phyloP scores from a whole-genome alignment of 768 basidiomycete species.

The Boletellus emodensis region DNA sequence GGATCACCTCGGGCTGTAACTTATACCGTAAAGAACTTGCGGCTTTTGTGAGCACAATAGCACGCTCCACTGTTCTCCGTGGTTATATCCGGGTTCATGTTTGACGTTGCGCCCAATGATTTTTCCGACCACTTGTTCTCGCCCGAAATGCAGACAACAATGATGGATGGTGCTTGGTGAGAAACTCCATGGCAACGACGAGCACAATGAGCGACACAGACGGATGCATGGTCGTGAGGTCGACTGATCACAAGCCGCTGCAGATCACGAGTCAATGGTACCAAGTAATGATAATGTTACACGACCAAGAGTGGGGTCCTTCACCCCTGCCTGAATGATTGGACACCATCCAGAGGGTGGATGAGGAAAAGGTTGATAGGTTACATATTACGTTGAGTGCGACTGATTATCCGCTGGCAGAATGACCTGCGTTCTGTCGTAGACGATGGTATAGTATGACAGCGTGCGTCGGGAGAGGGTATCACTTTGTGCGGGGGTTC shows the following conservation, averaged over 20 bases:
- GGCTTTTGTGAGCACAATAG: constrained; percentile 14
- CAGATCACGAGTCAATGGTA: constrained; percentile 7
- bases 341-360: constrained; percentile 8
- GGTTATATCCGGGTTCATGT: background rate
- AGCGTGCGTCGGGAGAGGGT: constrained; percentile 20
- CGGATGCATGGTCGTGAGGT: constrained; percentile 4
- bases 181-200: constrained; percentile 8
- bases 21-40: constrained; percentile 22
- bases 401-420: constrained; percentile 27
- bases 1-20: constrained; percentile 7
- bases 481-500: constrained; percentile 19
- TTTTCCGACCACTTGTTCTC: constrained; percentile 10
- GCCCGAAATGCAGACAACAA: constrained; percentile 4
- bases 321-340: constrained; percentile 10
- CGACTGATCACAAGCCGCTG: constrained; percentile 9
- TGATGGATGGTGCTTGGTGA: background rate
- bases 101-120: constrained; percentile 3
- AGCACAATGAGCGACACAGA: constrained; percentile 16
- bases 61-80: background rate
- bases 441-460: constrained; percentile 29
- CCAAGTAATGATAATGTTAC: constrained; percentile 25
- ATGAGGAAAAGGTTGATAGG: constrained; percentile 28
- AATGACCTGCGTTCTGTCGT: constrained; percentile 27
- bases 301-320: constrained; percentile 25
- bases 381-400: constrained; percentile 30